Evolutionary conservation across 1,139 yeast species (phyloP).

Genomic region (Taiozyma onychis): DNA sequence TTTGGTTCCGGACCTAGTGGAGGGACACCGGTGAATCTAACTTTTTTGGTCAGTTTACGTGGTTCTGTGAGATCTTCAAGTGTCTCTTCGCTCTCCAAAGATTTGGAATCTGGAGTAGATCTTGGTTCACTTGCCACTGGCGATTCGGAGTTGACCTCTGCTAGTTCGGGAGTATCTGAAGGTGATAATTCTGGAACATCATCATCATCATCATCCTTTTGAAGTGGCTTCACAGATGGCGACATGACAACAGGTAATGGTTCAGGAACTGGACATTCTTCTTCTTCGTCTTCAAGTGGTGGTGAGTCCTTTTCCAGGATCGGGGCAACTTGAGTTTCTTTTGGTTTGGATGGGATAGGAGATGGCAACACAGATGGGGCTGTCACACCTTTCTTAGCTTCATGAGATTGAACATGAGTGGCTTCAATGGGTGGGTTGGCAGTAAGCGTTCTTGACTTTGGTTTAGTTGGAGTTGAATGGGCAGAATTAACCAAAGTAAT

Average conservation of each 20-base stretch:
- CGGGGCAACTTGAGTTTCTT: neutral
- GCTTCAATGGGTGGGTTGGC: neutral
- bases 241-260: neutral
- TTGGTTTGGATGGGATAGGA: neutral
- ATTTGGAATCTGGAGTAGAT: neutral
- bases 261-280: neutral
- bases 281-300: neutral
- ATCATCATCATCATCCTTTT: neutral
- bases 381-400: neutral
- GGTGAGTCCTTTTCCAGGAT: neutral
- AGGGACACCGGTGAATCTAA: constrained; percentile 23
- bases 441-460: neutral
- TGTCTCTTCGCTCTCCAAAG: neutral
- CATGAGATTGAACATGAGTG: neutral
- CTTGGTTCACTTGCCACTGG: neutral
- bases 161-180: constrained; percentile 2
- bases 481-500: neutral
- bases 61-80: neutral
- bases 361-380: neutral
- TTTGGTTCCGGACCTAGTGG: constrained; percentile 15
- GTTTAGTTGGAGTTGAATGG: neutral
- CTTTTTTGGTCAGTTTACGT: constrained; percentile 13
- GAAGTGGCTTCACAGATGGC: neutral
- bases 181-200: neutral
- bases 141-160: constrained; percentile 5